These are phyloP conservation scores for Capronia coronata DNA, from an alignment of 2,329 filamentous ascomycete species.

Conservation along the genomic window DNA sequence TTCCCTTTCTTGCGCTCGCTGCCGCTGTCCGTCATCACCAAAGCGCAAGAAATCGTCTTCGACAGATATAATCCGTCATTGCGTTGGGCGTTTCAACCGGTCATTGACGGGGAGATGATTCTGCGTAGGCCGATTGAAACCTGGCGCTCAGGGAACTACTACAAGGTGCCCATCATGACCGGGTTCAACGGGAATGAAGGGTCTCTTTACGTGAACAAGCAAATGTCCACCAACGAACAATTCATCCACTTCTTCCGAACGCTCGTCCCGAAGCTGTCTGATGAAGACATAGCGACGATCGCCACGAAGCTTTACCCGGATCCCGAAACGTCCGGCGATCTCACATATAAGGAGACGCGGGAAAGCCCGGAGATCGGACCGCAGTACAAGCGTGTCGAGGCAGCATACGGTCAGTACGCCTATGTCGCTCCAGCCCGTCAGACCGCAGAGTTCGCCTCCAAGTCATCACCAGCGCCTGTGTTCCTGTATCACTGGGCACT, in stretches of 20 bases:
- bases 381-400: constrained; percentile 49
- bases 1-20: constrained; percentile 37
- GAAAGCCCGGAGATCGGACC: constrained; percentile 34
- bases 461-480: constrained; percentile 32
- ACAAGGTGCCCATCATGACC: constrained; percentile 58
- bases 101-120: constrained; percentile 50
- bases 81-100: constrained; percentile 54
- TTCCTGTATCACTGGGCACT: constrained; percentile 53
- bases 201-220: constrained; percentile 54
- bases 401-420: constrained; percentile 46
- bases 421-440: constrained; percentile 46
- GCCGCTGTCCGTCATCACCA: constrained; percentile 35
- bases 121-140: constrained; percentile 52
- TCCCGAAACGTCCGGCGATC: constrained; percentile 38
- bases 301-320: constrained; percentile 59
- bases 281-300: constrained; percentile 46
- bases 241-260: constrained; percentile 56
- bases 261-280: constrained; percentile 54
- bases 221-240: constrained; percentile 56
- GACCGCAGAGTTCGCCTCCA: constrained; percentile 34
- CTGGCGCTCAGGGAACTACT: constrained; percentile 50
- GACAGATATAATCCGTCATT: constrained; percentile 44
- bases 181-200: constrained; percentile 68
- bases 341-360: constrained; percentile 36
- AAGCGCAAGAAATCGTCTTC: constrained; percentile 43